A percentile compares a stretch with the other conserved stretches of the same genome.
These are phyloP conservation scores for Aspergillus wentii DNA, from an alignment of 495 filamentous ascomycete genomes.

Conservation along the genomic window DNA sequence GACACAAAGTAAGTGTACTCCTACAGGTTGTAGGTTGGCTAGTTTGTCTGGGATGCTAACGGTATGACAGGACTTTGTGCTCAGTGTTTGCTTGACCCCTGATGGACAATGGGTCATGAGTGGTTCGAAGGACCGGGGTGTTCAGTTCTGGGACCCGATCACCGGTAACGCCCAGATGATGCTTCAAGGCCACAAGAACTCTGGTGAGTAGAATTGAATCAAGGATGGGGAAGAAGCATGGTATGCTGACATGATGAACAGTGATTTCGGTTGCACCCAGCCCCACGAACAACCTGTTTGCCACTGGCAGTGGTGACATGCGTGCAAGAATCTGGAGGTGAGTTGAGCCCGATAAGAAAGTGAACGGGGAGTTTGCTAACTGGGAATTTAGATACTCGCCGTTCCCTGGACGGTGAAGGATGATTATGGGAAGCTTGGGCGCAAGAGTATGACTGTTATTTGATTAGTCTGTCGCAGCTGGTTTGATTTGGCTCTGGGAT, in stretches of 20 bases:
- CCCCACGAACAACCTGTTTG: conserved; percentile 73
- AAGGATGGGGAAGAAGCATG: too few species aligned
- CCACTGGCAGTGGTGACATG: conserved; percentile 88
- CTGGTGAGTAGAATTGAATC: conserved; percentile 43
- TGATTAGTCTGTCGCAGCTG: conserved; percentile 14
- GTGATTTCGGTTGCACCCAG: conserved; percentile 88
- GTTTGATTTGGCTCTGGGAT: conserved; percentile 7
- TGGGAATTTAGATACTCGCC: conserved; percentile 32
- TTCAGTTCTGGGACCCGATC: conserved; percentile 89
- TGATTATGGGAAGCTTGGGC: conserved; percentile 31
- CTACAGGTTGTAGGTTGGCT: not conserved
- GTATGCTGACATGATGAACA: conserved; percentile 25
- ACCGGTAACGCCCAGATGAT: conserved; percentile 86
- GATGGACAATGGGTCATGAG: conserved; percentile 88
- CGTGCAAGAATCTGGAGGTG: conserved; percentile 86
- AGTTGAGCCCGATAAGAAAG: conserved; percentile 19
- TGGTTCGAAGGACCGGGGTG: conserved; percentile 84
- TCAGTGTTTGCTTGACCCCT: conserved; percentile 82
- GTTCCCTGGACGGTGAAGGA: conserved; percentile 42
- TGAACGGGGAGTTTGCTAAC: conserved; percentile 4
- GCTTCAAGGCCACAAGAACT: conserved; percentile 92
- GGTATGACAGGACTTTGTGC: conserved; percentile 72
- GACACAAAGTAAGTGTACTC: conserved; percentile 66
- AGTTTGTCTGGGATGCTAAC: conserved; percentile 7
- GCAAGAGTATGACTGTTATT: conserved; percentile 26